Evolutionary conservation across 441 rosid genomes (phyloP).

Genomic region (Gossypium gossypioides): DNA sequence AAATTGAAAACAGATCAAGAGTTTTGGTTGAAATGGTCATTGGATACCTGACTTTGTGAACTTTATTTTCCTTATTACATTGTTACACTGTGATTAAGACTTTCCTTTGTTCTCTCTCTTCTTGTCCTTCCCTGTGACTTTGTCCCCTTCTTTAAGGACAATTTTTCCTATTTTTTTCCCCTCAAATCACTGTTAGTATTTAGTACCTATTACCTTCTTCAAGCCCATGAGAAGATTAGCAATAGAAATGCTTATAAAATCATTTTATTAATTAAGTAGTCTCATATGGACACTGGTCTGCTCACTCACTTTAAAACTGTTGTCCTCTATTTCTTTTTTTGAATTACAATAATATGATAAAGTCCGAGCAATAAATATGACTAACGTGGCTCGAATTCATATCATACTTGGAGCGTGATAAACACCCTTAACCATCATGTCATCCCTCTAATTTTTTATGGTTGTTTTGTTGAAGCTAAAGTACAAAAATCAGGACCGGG

Average conservation of each 20-base stretch:
- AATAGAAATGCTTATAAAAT: neutral
- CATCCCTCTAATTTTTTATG: neutral
- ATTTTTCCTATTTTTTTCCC: slow-evolving; percentile 11
- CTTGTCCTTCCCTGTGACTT: slow-evolving; percentile 16
- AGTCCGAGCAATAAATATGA: rapidly evolving
- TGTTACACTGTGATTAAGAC: slow-evolving; percentile 9
- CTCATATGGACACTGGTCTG: neutral
- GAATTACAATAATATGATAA: too few species aligned
- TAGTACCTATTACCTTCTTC: neutral
- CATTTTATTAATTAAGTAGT: neutral
- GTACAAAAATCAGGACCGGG: neutral
- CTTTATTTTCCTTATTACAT: slow-evolving; percentile 10
- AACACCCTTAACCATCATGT: rapidly evolving
- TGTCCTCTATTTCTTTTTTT: neutral
- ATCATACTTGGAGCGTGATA: rapidly evolving
- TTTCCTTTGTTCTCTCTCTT: slow-evolving; percentile 10
- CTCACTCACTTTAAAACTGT: slow-evolving; percentile 4
- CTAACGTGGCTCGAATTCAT: rapidly evolving
- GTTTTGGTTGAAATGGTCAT: slow-evolving; percentile 20
- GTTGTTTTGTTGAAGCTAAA: slow-evolving; percentile 2
- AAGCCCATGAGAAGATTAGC: neutral
- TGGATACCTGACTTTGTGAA: slow-evolving; percentile 31
- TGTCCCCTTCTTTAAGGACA: slow-evolving; percentile 37
- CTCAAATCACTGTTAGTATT: neutral
- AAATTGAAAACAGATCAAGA: neutral